Percentiles rank a stretch among this genome's conserved stretches.
Conservation (phyloP, 1,284 basidiomycete genomes). For the Testicularia cyperi region DNA sequence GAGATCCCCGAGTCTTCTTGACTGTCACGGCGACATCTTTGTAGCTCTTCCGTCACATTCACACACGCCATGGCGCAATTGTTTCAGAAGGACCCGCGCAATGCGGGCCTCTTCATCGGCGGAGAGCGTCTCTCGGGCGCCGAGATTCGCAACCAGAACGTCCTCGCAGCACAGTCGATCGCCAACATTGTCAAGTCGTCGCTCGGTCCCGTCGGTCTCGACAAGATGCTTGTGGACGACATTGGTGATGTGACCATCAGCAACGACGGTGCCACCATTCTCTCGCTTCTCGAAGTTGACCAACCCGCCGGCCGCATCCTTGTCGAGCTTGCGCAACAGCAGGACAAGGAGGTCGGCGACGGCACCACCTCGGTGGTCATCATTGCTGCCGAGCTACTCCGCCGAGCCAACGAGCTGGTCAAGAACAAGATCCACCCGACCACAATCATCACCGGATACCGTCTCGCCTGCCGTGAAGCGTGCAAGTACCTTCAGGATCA, state of each 20-base stretch:
- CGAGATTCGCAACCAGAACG: conserved; percentile 89
- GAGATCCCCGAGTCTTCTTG: too few relatives aligned
- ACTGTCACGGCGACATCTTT: too few relatives aligned
- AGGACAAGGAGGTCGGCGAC: conserved; percentile 99
- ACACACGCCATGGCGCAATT: conserved; percentile 58
- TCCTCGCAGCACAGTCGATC: conserved; percentile 91
- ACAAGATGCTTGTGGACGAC: conserved; percentile 87
- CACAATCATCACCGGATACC: conserved; percentile 97
- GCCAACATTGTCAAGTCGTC: conserved; percentile 98
- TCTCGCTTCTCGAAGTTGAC: conserved; percentile 83
- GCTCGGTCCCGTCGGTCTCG: conserved; percentile 77
- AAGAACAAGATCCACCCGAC: conserved; percentile 99
- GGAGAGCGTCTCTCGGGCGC: conserved; percentile 91
- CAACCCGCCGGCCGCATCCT: conserved; percentile 93
- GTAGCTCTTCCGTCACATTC: too few relatives aligned
- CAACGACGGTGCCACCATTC: conserved; percentile 98
- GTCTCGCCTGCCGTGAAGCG: conserved; percentile 94
- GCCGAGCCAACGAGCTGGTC: conserved; percentile 94
- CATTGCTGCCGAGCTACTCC: conserved; percentile 90
- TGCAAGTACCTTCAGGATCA: conserved; percentile 99
- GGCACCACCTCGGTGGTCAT: conserved; percentile 99
- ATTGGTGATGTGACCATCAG: conserved; percentile 99
- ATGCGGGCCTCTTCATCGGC: conserved; percentile 71
- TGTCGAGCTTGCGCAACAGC: conserved; percentile 97
- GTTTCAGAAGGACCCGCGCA: conserved; percentile 59